Evolutionary conservation across 2,329 filamentous ascomycete species (phyloP).

Genomic region (Neoascochyta sp.): DNA sequence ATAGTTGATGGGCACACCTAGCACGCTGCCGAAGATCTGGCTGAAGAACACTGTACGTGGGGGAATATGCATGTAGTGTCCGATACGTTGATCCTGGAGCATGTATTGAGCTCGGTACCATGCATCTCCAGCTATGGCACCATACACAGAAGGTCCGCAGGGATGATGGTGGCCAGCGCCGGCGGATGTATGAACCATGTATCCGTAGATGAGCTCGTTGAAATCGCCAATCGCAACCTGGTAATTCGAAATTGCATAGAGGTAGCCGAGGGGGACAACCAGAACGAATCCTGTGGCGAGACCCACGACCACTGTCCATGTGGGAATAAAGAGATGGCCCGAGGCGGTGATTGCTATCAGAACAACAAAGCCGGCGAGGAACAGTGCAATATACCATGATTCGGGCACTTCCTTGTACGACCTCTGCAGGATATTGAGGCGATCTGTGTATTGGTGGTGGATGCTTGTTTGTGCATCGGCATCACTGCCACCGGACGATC

Average conservation of each 20-base stretch:
- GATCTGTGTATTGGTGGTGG: conserved; percentile 56
- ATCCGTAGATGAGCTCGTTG: conserved; percentile 59
- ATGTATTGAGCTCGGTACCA: conserved; percentile 49
- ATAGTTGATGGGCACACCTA: conserved; percentile 61
- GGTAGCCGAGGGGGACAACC: conserved; percentile 56
- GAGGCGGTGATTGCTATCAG: conserved; percentile 52
- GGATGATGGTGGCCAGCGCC: conserved; percentile 51
- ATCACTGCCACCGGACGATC: conserved; percentile 13
- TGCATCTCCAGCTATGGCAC: conserved; percentile 58
- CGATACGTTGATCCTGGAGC: conserved; percentile 62
- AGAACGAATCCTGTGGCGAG: conserved; percentile 54
- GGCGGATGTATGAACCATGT: conserved; percentile 53
- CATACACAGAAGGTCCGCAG: conserved; percentile 56
- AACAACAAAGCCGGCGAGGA: conserved; percentile 48
- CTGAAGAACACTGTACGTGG: conserved; percentile 59
- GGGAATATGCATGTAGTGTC: conserved; percentile 61
- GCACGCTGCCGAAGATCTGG: conserved; percentile 56
- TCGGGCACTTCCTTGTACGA: conserved; percentile 57
- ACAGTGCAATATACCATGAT: conserved; percentile 56
- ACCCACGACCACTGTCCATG: conserved; percentile 59
- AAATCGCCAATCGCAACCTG: conserved; percentile 54
- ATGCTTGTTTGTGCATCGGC: conserved; percentile 22
- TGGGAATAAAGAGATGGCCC: conserved; percentile 55
- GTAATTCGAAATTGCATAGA: conserved; percentile 59
- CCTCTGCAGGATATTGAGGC: conserved; percentile 57